Evolutionary conservation across 139 green algal species (phyloP), one percentile per base, ranked within the genome.

Genomic region (Chlorella ohadii): DNA sequence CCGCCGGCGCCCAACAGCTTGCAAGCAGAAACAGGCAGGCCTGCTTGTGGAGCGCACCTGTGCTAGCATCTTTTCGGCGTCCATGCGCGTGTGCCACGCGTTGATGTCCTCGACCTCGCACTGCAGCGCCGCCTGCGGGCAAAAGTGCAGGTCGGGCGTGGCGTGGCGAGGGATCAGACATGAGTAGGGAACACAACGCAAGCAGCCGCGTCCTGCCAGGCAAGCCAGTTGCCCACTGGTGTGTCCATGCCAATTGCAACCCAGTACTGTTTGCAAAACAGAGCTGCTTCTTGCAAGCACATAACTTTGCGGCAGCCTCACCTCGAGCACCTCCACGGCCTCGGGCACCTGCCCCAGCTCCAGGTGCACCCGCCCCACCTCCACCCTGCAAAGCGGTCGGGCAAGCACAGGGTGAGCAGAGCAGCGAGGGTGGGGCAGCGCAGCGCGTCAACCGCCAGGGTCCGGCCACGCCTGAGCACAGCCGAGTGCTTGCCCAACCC

Each of bases 341-440:
- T 90, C 82, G 7, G 70, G 75, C 41, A 56, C 38, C 64, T 77
- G 74, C 31, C 86, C 86, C 76, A 90, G 75, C 66, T 87, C 82
- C 51, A 87, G 55, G 7, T 81, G 51, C 72, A 87, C 55, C 20
- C 93, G 88, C 13, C 90, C 94, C 33, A 93, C 78, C 89, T 97
- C 94, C 56, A 96, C 91, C 39, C 63, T 61, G 73, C 41, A 55
- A 22, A 25, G 86, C 4, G 93, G 92, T 92, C 89, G 22, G 51
- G 51, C 12, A 19, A 59, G 15, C 51, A 22, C 9, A 15, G 27
- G 13, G 28, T 68, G 63, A 33, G 63, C 1, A 4, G 51, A 59
- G 51, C 12, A 59, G 67, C 1, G 13, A 5, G 13, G 0, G 2
- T 15, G 4, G n/a, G 5, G 27, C 7, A n/a, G 22, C 2, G 3